Base-by-base conservation (phyloP, 768 basidiomycete species). In the Lactarius vividus region DNA sequence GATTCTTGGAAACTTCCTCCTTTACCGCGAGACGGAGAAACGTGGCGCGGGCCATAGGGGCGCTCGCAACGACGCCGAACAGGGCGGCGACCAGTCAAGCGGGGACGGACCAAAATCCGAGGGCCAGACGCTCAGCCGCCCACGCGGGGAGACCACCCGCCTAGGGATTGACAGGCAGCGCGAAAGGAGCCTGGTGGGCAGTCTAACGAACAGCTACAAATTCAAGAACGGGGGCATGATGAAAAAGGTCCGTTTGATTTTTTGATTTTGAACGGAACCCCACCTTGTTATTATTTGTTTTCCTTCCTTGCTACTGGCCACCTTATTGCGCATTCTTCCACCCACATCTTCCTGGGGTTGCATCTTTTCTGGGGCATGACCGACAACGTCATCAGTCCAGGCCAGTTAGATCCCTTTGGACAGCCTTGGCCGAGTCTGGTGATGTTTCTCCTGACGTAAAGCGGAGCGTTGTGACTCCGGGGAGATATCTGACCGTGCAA, bases 11-110 rank as follows among this genome's bases (percentile, higher is more conserved):
- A 98, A 98, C 76, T 98, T 97, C 74, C 80, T 98, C 72, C 87
- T 96, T 68, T 98, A 98, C 78, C 89, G 95, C 69, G 93, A 97
- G 78, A 94, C 92, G 7, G 93, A 95, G 76, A 94, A 93, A 77
- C 81, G 87, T 59, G 88, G 87, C 23, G 81, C 84, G 18, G 84
- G 86, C 18, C 87, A 87, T 74, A 79, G 86, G 62, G 82, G 80
- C 59, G 77, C 77, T 6, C 82, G 85, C 65, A 68, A 76, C 3
- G 82, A 83, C 37, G 69, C 79, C n/a, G 65, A 66, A 11, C 77
- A 77, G n/a, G 63, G 53, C 15, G 65, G 46, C 15, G 65, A 69
- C 4, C 61, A 69, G 11, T 64, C 65, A 37, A 59, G 58, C n/a
- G 35, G 35, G 15, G 73, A 73, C 0, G 66, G 33, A 26, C 26